Conservation (phyloP, 352 stramenopile species). For the Globisporangium heterothallicum region DNA sequence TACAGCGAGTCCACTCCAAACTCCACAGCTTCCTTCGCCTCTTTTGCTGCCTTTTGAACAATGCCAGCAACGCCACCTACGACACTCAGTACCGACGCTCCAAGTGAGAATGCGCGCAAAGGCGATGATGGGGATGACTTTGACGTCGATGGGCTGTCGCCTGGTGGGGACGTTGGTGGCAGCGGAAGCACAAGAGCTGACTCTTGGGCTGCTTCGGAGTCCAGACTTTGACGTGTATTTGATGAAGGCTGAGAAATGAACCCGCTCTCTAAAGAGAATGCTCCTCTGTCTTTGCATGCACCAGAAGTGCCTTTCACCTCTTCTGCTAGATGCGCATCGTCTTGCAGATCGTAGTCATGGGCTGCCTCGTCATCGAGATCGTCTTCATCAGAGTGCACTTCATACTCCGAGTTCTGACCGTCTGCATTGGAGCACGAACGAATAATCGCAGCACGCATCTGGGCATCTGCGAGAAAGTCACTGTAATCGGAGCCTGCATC, state of each 20-base stretch:
- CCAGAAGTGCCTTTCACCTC: conserved; percentile 6
- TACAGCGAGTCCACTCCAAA: conserved; percentile 71
- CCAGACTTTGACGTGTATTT: background rate
- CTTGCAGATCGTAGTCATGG: conserved; percentile 25
- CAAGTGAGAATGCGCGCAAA: conserved; percentile 44
- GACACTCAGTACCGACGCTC: conserved; percentile 52
- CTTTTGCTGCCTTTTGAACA: conserved; percentile 66
- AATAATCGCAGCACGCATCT: conserved; percentile 76
- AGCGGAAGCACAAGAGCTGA: background rate
- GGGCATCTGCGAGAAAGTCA: conserved; percentile 69
- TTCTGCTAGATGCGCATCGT: conserved; percentile 20
- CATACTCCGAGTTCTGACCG: conserved; percentile 20
- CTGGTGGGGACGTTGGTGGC: conserved; percentile 15
- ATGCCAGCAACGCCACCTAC: conserved; percentile 64
- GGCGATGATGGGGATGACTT: conserved; percentile 26
- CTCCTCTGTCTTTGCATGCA: background rate
- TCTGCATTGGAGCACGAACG: conserved; percentile 58
- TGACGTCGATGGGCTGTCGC: conserved; percentile 8
- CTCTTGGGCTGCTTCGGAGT: background rate
- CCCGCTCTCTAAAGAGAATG: background rate
- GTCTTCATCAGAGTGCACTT: conserved; percentile 47
- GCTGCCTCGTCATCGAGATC: conserved; percentile 37
- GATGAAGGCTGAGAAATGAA: background rate
- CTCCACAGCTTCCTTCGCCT: conserved; percentile 70
- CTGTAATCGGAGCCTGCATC: conserved; percentile 74